phyloP scores from a whole-genome alignment of 2,329 filamentous ascomycete genomes.

The Colletotrichum gigasporum region DNA sequence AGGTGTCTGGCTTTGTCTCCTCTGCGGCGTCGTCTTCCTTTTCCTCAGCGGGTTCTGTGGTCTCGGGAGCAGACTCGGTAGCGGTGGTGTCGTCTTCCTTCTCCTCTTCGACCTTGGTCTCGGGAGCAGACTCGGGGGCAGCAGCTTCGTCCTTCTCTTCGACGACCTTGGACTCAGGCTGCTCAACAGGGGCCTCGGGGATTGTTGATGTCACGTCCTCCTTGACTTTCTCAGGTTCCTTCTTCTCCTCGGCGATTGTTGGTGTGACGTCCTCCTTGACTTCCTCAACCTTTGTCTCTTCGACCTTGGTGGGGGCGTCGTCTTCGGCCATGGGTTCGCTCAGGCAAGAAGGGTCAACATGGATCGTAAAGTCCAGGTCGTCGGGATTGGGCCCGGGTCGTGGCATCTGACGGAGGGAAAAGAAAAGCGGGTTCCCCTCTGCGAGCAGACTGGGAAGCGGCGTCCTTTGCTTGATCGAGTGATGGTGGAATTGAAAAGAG shows the following conservation, averaged over 20 bases:
- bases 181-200: slow-evolving; percentile 13
- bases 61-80: neutral
- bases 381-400: slow-evolving; percentile 33
- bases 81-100: neutral
- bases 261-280: slow-evolving; percentile 25
- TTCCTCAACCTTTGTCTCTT: slow-evolving; percentile 34
- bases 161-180: slow-evolving; percentile 28
- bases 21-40: neutral
- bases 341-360: slow-evolving; percentile 56
- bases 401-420: slow-evolving; percentile 15
- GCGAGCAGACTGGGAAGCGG: neutral
- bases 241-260: slow-evolving; percentile 12
- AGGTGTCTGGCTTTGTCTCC: neutral
- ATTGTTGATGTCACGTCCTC: neutral
- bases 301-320: slow-evolving; percentile 34
- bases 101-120: neutral
- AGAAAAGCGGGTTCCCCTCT: slow-evolving; percentile 21
- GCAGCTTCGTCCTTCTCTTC: neutral
- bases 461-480: neutral
- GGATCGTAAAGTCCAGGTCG: slow-evolving; percentile 57
- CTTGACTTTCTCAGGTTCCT: neutral
- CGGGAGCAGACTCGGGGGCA: neutral
- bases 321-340: slow-evolving; percentile 35
- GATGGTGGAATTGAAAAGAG: neutral
- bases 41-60: neutral